Conservation (phyloP, 306 rosid species). For the Notholithocarpus densiflorus region DNA sequence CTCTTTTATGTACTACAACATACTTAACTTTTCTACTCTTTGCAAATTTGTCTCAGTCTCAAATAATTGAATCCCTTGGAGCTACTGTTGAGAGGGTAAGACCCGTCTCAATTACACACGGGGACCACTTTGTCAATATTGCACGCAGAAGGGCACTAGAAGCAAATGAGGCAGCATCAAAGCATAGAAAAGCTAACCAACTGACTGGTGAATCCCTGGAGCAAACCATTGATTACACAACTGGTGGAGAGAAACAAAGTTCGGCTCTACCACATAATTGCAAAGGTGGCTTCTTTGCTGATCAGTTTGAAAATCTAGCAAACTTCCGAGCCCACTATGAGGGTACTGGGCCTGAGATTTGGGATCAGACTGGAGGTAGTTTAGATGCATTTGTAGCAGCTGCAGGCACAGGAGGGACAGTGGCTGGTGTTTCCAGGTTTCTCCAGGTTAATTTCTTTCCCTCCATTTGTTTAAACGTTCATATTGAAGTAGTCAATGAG, state of each 20-base stretch:
- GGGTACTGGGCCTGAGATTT: conserved; percentile 94
- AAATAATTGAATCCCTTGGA: conserved; percentile 77
- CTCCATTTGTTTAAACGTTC: conserved; percentile 1
- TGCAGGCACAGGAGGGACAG: conserved; percentile 93
- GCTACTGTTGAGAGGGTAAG: conserved; percentile 91
- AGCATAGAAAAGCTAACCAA: conserved; percentile 28
- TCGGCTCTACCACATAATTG: conserved; percentile 35
- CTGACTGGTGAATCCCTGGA: conserved; percentile 22
- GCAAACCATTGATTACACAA: conserved; percentile 36
- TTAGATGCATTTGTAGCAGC: conserved; percentile 87
- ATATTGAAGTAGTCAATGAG: conserved; percentile 8
- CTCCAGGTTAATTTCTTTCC: conserved; percentile 43
- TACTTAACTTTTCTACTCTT: not conserved
- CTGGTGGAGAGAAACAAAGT: conserved; percentile 30
- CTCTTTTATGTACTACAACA: not conserved
- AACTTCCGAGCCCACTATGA: conserved; percentile 81
- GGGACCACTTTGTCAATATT: conserved; percentile 83
- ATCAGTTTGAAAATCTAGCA: conserved; percentile 89
- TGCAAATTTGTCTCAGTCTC: conserved; percentile 52
- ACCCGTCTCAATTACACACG: conserved; percentile 87
- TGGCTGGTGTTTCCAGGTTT: conserved; percentile 76
- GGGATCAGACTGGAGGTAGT: conserved; percentile 71
- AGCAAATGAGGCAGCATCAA: conserved; percentile 62
- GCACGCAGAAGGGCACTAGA: conserved; percentile 76
- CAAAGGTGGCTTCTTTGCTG: conserved; percentile 87